Base-by-base conservation (phyloP, 768 basidiomycete genomes). In the Macrolepiota dolichaula region DNA sequence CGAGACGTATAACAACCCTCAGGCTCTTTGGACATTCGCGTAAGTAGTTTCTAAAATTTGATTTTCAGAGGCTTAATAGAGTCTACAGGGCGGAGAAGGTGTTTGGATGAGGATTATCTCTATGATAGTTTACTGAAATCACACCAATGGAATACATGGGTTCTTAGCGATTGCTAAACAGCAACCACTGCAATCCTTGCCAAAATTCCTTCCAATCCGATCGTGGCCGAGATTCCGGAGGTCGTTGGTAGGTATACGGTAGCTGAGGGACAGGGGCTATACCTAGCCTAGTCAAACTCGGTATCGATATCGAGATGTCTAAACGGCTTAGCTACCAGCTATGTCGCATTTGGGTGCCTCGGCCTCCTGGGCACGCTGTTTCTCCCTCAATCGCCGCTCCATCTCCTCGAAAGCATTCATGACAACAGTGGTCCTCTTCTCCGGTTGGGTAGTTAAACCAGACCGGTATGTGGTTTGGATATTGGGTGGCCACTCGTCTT, bases 351-450 rank as follows among this genome's bases (percentile, higher is more conserved):
- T 57, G 35, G 52, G 29, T 40, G 51, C 51, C 38, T 59, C 58
- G 63, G 71, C 71, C 70, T 71, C 72, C 68, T 66, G 64, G 62
- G 59, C 42, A 62, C 68, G 66, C 36, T 74, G 77, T 67, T 84
- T 89, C 71, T 74, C 75, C 67, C 74, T 71, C 64, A 92, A 71
- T 11, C 76, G 67, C 63, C 77, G 75, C 67, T 91, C 91, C 76
- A 92, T 76, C 73, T 87, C 85, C 65, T 90, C 85, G 68, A 94
- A 93, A 13, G 88, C 89, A 64, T 72, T 82, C 54, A 86, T 62
- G n/a, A 81, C 75, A 2, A 76, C 78, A 11, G 72, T 71, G 56
- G 73, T 74, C 58, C 66, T 65, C 38, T 65, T 66, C 24, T 61
- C 60, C 10, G 29, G 51, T 37, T 61, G 62, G 3, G 68, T 50